A percentile compares a stretch with the other conserved stretches of the same genome.
These are phyloP conservation scores for Cryphonectria carpinicola DNA, from an alignment of 2,329 filamentous ascomycete species.

Conservation along the genomic window DNA sequence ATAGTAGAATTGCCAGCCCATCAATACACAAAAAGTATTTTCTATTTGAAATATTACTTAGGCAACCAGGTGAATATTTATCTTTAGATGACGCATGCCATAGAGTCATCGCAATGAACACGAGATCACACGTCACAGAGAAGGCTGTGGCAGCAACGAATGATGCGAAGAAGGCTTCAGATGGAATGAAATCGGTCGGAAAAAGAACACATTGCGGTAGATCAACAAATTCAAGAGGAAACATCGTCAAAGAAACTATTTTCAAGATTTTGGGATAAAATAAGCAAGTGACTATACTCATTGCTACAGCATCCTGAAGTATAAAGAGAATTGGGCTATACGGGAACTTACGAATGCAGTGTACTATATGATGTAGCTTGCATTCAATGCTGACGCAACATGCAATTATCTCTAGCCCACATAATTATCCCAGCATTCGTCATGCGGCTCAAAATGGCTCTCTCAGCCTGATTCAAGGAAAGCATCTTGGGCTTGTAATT, in stretches of 20 bases:
- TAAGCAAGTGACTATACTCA: neutral
- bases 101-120: neutral
- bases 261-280: neutral
- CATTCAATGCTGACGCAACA: no score
- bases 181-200: neutral
- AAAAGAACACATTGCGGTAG: neutral
- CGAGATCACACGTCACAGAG: neutral
- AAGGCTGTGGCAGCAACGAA: neutral
- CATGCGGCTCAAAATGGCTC: neutral
- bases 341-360: no score
- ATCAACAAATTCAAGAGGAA: neutral
- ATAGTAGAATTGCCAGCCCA: neutral
- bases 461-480: neutral
- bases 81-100: neutral
- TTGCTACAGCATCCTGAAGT: neutral
- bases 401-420: no score
- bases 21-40: neutral
- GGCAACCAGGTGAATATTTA: neutral
- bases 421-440: neutral
- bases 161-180: neutral
- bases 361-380: no score
- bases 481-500: neutral
- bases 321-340: no score
- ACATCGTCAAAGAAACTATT: neutral
- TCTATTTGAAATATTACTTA: neutral